These are phyloP conservation scores for Mediolabrus comicus DNA, from an alignment of 108 stramenopile species.

Conservation along the genomic window DNA sequence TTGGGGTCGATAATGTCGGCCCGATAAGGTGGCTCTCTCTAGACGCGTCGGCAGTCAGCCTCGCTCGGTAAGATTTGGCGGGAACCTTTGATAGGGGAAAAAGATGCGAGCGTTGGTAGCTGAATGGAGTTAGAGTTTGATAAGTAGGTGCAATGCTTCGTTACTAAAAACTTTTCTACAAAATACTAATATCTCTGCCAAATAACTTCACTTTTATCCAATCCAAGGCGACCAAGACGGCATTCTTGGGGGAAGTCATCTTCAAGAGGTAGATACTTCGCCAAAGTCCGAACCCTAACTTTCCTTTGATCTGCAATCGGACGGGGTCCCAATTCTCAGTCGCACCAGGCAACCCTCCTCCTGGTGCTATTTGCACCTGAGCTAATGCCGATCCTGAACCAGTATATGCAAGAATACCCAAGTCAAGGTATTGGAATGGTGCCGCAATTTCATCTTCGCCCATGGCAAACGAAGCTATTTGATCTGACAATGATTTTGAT, in stretches of 20 bases:
- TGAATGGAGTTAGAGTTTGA: not conserved
- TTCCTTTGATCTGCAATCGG: constrained; percentile 71
- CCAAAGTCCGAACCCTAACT: constrained; percentile 80
- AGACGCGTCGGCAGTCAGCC: too few species aligned
- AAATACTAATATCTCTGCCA: constrained; percentile 80
- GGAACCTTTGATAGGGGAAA: not conserved
- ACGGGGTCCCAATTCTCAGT: constrained; percentile 42
- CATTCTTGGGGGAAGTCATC: constrained; percentile 87
- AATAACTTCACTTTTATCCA: constrained; percentile 87
- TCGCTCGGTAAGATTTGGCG: too few species aligned
- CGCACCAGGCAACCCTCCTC: constrained; percentile 29
- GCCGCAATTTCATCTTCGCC: constrained; percentile 65
- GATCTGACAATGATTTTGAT: constrained; percentile 56
- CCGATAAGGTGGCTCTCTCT: too few species aligned
- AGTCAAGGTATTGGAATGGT: constrained; percentile 93
- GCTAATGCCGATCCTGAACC: constrained; percentile 85
- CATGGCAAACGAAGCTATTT: constrained; percentile 62
- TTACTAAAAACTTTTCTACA: constrained; percentile 9
- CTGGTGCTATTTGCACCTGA: constrained; percentile 72
- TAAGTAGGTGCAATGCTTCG: not conserved
- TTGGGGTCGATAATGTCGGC: too few species aligned
- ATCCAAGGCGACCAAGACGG: constrained; percentile 86
- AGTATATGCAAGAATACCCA: constrained; percentile 94
- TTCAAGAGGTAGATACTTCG: constrained; percentile 89
- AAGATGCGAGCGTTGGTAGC: not conserved